Conservation (phyloP, 139 green algal species). For the Volvox africanus region DNA sequence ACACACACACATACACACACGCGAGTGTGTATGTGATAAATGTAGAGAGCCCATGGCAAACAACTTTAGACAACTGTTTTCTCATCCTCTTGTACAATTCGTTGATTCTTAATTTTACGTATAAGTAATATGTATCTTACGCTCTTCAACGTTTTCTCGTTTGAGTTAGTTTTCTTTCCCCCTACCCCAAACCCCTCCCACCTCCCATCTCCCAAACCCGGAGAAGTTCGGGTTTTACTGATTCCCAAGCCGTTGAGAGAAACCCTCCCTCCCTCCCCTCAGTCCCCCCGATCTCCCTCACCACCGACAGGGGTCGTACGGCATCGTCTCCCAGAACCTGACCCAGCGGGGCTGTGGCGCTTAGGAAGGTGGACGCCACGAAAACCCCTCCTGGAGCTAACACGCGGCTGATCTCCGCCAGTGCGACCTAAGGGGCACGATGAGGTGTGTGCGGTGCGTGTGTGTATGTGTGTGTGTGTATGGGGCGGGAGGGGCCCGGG, state of each 20-base stretch:
- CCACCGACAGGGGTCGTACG: slow-evolving; percentile 74
- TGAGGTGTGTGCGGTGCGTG: no score
- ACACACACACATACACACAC: no score
- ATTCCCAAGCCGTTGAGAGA: no score
- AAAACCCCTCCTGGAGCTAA: slow-evolving; percentile 94
- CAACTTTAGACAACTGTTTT: no score
- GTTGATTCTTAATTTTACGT: no score
- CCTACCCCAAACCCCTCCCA: not conserved
- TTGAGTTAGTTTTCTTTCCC: not conserved
- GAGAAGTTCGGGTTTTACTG: not conserved
- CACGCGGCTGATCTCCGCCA: slow-evolving; percentile 93
- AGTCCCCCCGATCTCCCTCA: slow-evolving; percentile 35
- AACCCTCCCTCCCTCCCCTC: not conserved
- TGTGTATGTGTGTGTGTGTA: not conserved
- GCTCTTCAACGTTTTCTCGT: not conserved
- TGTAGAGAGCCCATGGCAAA: no score
- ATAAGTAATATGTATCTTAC: no score
- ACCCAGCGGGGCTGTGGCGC: slow-evolving; percentile 77
- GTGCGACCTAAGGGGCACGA: slow-evolving; percentile 52
- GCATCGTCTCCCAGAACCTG: slow-evolving; percentile 80
- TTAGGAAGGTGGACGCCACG: slow-evolving; percentile 93
- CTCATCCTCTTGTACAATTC: no score
- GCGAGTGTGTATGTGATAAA: no score
- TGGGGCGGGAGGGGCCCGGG: not conserved
- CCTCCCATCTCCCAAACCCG: not conserved